A percentile compares a stretch with the other conserved stretches of the same genome.
phyloP scores from a whole-genome alignment of 2,329 filamentous ascomycete genomes.

The Fusarium ramigenum region DNA sequence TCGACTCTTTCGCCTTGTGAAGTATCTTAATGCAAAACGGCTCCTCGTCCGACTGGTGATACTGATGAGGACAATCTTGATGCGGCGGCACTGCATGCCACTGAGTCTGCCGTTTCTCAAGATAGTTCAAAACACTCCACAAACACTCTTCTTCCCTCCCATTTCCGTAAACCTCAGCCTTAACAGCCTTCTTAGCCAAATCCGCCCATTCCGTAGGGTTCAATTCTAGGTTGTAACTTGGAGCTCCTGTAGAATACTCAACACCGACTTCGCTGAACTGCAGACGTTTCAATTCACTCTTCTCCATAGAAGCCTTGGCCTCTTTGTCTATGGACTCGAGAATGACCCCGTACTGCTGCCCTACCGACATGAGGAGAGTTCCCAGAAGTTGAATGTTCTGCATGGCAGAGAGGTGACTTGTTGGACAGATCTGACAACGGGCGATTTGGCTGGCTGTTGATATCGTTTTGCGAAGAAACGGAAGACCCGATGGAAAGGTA shows the following conservation, averaged over 20 bases:
- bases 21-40: conserved; percentile 5
- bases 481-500: background rate
- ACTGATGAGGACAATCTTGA: background rate
- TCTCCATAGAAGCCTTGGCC: accelerated
- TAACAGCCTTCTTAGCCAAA: background rate
- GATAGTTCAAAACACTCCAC: background rate
- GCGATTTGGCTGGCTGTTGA: background rate
- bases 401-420: background rate
- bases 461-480: background rate
- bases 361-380: background rate
- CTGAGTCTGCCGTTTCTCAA: background rate
- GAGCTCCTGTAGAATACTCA: accelerated
- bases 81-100: background rate
- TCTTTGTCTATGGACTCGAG: background rate
- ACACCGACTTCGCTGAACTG: background rate
- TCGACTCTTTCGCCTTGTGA: background rate
- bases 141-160: background rate
- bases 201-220: background rate
- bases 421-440: background rate
- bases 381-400: background rate
- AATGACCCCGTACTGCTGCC: background rate
- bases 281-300: background rate
- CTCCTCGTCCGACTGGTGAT: background rate
- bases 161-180: background rate
- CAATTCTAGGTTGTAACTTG: background rate